Base-by-base conservation (phyloP, 2,329 filamentous ascomycete genomes). In the Aspergillus arachidicola region DNA sequence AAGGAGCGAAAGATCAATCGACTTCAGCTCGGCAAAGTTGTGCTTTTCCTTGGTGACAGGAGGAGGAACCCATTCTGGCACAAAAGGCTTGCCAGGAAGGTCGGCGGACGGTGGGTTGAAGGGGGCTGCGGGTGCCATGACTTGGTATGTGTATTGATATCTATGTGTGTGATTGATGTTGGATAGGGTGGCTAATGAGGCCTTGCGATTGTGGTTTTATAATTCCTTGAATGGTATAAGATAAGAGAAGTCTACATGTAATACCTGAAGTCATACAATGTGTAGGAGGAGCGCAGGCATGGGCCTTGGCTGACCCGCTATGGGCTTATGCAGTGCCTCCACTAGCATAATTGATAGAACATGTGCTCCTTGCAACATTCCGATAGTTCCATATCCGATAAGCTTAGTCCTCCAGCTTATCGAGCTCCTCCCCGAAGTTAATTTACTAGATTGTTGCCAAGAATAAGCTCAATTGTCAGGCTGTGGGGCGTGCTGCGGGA, bases 41-140 rank as follows among this genome's bases (percentile, higher is more conserved):
- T 82, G 75, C 56, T 79, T 79, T 67, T 82, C 72, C 58, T 81
- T 72, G 2, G 83, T 85, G 21, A 79, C 69, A 21, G 78, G 76
- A 6, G 83, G 83, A n/a, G 81, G 79, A 41, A 73, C 59, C 80
- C 80, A 82, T 71, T 70, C 69, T 11, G 79, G 73, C 11, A 83
- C 79, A n/a, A 65, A 68, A 9, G 81, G 80, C 68, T 83, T 83
- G 61, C 75, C 75, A 28, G 70, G 61, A 1, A 78, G 69, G 56
- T 78, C 68, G 21, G 77, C 67, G 4, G 79, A 64, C 9, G 79
- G 78, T 14, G 80, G 79, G 61, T 73, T 78, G 69, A 83, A 83
- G 4, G 76, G 73, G 21, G 80, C 73, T 60, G 69, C 59, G 11
- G 63, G 66, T 50, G 78, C 69, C 63, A 75, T 75, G 21, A 11